Evolutionary conservation across 129 eudicot species (phyloP), one percentile per base, ranked within the genome.

Genomic region (Cynara cardunculus): DNA sequence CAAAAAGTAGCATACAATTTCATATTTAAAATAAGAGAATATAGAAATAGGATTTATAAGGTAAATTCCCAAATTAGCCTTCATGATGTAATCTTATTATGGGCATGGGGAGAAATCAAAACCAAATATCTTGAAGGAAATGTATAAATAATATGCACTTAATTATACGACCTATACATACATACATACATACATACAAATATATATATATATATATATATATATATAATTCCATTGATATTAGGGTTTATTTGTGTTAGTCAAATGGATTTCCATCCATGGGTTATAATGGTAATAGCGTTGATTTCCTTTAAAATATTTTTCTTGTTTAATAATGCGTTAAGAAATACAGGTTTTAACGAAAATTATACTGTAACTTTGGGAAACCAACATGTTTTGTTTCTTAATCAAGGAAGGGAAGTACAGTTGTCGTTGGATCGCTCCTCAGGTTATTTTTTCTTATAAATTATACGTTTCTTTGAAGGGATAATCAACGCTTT

Each of bases 371-470:
- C 24, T 4, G 62, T 81, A 72, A 66, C 44, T 21, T 81, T 76
- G 82, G 83, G 86, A 53, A 25, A 74, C 19, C 65, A 81, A 53
- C 86, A 85, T 82, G 77, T 74, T 68, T 37, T 25, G 21, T 53
- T 77, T 35, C 46, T 66, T 19, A 25, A 77, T 69, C 41, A 85
- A 66, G 74, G 73, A 24, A 32, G 69, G n/a, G 84, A 81, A 70
- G 85, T 81, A 18, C 83, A 75, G 18, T 71, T 85, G 39, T 72
- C 64, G 25, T 70, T 85, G 35, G 84, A 81, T 53, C 13, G 28
- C 22, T 27, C 74, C 5, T 77, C 88, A 62, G 81, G 88, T 85
- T 30, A 1, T 3, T n/a, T 72, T 56, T 78, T 24, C 12, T 19
- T 80, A 35, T 26, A 21, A 32, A 18, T 1, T 69, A 32, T 70